phyloP scores from a whole-genome alignment of 495 filamentous ascomycete genomes.

The Tuber borchii region DNA sequence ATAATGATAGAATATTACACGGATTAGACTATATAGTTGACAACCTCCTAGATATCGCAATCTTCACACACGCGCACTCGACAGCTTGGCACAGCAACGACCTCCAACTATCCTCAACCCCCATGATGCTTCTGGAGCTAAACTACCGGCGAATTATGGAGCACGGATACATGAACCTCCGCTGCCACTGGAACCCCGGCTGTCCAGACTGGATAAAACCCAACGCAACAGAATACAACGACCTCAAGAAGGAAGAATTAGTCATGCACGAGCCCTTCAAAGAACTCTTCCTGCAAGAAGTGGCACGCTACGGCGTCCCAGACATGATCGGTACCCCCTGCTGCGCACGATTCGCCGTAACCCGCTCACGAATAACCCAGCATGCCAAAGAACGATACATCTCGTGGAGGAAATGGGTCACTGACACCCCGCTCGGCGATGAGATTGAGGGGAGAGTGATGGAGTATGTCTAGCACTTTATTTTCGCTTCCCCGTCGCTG shows the following conservation, averaged over 20 bases:
- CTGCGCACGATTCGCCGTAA: slow-evolving; percentile 67
- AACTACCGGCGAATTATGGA: slow-evolving; percentile 35
- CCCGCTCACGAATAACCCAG: slow-evolving; percentile 48
- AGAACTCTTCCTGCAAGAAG: slow-evolving; percentile 53
- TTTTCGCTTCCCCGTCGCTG: slow-evolving; percentile 50
- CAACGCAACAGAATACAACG: slow-evolving; percentile 35
- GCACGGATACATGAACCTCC: slow-evolving; percentile 60
- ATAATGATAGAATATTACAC: background rate
- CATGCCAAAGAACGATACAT: slow-evolving; percentile 52
- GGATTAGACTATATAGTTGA: slow-evolving; percentile 4
- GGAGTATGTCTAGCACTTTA: slow-evolving; percentile 69
- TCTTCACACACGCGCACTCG: slow-evolving; percentile 48
- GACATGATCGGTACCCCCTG: slow-evolving; percentile 53
- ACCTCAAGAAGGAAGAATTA: slow-evolving; percentile 28
- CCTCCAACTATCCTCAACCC: slow-evolving; percentile 35
- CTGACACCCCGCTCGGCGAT: slow-evolving; percentile 54
- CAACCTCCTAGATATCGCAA: slow-evolving; percentile 45
- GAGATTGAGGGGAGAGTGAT: slow-evolving; percentile 57
- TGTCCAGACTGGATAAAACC: slow-evolving; percentile 59
- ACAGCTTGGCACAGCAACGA: slow-evolving; percentile 52
- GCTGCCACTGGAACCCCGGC: slow-evolving; percentile 56
- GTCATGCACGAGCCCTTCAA: slow-evolving; percentile 48
- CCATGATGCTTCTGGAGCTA: slow-evolving; percentile 37
- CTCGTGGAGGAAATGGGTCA: slow-evolving; percentile 54
- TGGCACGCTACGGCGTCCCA: slow-evolving; percentile 43